Evolutionary conservation across 2,329 filamentous ascomycete species (phyloP).

Genomic region (Huntiella moniliformis): DNA sequence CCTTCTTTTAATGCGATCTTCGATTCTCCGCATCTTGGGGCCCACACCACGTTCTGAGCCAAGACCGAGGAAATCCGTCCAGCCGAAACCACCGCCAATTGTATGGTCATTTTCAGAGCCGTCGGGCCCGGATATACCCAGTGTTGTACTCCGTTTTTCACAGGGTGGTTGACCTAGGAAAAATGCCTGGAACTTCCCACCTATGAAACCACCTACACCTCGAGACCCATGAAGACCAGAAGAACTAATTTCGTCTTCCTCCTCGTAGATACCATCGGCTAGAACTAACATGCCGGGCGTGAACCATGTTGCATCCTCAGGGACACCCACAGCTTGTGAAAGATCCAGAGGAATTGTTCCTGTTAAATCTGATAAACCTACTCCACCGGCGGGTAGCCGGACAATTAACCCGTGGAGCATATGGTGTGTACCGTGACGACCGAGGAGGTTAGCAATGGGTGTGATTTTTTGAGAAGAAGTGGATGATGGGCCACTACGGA

Average conservation of each 20-base stretch:
- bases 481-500: constrained; percentile 31
- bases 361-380: constrained; percentile 71
- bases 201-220: constrained; percentile 75
- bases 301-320: constrained; percentile 78
- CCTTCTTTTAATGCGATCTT: constrained; percentile 43
- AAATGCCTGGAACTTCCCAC: constrained; percentile 80
- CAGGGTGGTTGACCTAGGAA: constrained; percentile 83
- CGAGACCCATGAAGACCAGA: constrained; percentile 55
- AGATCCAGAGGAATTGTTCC: constrained; percentile 77
- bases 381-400: constrained; percentile 58
- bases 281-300: constrained; percentile 90
- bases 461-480: constrained; percentile 70
- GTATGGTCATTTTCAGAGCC: constrained; percentile 37
- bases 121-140: constrained; percentile 48
- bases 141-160: constrained; percentile 61
- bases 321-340: constrained; percentile 60
- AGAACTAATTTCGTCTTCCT: constrained; percentile 62
- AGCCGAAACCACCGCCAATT: constrained; percentile 72
- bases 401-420: constrained; percentile 72
- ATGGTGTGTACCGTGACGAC: constrained; percentile 67
- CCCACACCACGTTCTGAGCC: constrained; percentile 78
- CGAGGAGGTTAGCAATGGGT: constrained; percentile 56
- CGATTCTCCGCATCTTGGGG: constrained; percentile 62
- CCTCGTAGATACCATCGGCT: constrained; percentile 89
- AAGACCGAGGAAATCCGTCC: constrained; percentile 88